phyloP scores from a whole-genome alignment of 768 basidiomycete genomes.

The Lactarius psammicola region DNA sequence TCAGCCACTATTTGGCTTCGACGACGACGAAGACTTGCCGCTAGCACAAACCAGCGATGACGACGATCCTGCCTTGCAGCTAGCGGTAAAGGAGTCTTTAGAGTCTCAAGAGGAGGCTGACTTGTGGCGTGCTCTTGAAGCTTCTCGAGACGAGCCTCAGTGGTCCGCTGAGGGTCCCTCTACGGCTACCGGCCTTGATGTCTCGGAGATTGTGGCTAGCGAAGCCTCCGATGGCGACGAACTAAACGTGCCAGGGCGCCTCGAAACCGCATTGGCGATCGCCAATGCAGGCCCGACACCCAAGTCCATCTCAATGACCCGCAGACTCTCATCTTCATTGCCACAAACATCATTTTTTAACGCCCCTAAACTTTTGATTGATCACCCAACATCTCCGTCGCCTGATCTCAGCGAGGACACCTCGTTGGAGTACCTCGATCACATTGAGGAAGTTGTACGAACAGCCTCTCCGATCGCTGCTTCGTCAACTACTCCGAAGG shows the following conservation, averaged over 20 bases:
- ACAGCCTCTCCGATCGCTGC: neutral
- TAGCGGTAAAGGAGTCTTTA: constrained; percentile 64
- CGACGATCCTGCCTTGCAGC: constrained; percentile 55
- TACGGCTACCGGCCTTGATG: constrained; percentile 5
- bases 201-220: constrained; percentile 8
- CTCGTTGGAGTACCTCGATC: constrained; percentile 22
- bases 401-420: constrained; percentile 12
- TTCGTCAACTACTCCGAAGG: constrained; percentile 10
- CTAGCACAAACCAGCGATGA: constrained; percentile 39
- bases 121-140: constrained; percentile 34
- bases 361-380: constrained; percentile 37
- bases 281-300: constrained; percentile 53
- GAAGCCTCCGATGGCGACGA: constrained; percentile 43
- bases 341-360: constrained; percentile 39
- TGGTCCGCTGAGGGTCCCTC: constrained; percentile 21
- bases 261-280: constrained; percentile 68
- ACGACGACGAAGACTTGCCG: constrained; percentile 45
- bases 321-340: constrained; percentile 6
- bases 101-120: constrained; percentile 39
- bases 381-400: neutral
- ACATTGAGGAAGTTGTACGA: constrained; percentile 5
- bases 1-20: constrained; percentile 53
- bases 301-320: constrained; percentile 26
- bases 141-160: constrained; percentile 29
- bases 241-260: constrained; percentile 49